phyloP scores from a whole-genome alignment of 1,139 yeast genomes.

The Groenewaldozyma sp. region DNA sequence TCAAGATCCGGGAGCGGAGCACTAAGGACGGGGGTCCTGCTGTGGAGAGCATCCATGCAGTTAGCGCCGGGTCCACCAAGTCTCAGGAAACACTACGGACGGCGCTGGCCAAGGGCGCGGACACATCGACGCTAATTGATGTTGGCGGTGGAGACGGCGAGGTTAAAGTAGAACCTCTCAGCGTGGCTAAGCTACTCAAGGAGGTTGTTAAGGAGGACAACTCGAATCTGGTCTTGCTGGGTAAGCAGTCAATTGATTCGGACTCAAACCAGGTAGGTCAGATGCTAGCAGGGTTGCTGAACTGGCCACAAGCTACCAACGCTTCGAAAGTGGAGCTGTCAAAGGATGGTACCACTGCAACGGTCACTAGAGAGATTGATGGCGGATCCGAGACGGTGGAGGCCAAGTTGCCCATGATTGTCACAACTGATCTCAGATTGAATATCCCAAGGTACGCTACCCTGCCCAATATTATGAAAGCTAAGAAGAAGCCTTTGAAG shows the following conservation, averaged over 20 bases:
- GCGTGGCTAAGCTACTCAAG: constrained; percentile 76
- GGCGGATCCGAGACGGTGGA: constrained; percentile 85
- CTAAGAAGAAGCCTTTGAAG: constrained; percentile 88
- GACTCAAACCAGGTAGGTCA: constrained; percentile 97
- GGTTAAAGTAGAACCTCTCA: constrained; percentile 68
- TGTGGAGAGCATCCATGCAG: constrained; percentile 83
- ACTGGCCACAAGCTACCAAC: constrained; percentile 97
- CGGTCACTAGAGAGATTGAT: constrained; percentile 86
- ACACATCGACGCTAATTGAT: constrained; percentile 73
- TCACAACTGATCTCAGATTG: constrained; percentile 87
- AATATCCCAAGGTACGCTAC: constrained; percentile 93
- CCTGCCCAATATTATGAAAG: constrained; percentile 94
- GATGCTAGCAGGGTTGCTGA: constrained; percentile 85
- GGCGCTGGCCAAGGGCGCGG: constrained; percentile 93
- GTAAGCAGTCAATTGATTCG: constrained; percentile 95
- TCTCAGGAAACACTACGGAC: constrained; percentile 82
- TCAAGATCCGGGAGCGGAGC: constrained; percentile 66
- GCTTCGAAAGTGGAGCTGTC: constrained; percentile 75
- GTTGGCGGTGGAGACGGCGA: constrained; percentile 41
- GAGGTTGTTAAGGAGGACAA: constrained; percentile 62
- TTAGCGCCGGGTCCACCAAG: constrained; percentile 81
- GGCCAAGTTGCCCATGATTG: constrained; percentile 72
- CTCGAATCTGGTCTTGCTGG: constrained; percentile 74
- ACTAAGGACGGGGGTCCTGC: no score
- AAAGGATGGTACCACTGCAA: constrained; percentile 50